Base-by-base conservation (phyloP, 2,329 filamentous ascomycete genomes). In the Aschersonia sp. region DNA sequence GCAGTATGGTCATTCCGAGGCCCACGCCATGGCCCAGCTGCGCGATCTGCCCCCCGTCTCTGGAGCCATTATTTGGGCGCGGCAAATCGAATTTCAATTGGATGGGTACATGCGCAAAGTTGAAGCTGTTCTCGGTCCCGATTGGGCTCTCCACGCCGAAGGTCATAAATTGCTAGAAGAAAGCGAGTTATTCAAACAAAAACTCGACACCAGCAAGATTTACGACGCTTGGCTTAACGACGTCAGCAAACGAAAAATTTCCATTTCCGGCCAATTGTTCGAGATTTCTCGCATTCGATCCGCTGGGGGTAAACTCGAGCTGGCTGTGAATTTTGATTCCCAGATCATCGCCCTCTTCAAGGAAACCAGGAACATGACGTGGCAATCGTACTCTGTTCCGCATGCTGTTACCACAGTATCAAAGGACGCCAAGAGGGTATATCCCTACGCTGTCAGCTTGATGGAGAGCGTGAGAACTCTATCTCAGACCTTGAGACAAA, bases 391-490 rank as follows among this genome's bases (percentile, higher is more conserved):
- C 63, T 84, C 87, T 49, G 87, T 98, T 30, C 94, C 94, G 6
- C 92, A 98, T 64, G 82, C 86, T 10, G 88, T 98, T 59, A 94
- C 84, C 65, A 97, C 88, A 53, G 88, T 95, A 47, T 94, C 94
- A 1, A 98, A 97, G 65, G 92, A 98, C 62, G 94, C 92, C n/a
- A 95, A 96, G 67, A 80, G 92, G 47, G 92, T 98, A 4, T 99
- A 99, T 58, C 92, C 92, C 0, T 98, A 94, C 59, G 92, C 94
- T 30, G 89, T 98, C 54, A 97, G 89, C 60, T 69, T 99, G 55
- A 98, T 98, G 89, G 92, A 99, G 67, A 97, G 89, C 58, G 88
- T 97, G n/a, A 80, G 89, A 50, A 97, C 89, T 0, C 84, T 94
- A 53, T 78, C 88, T 2, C 91, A 97, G 65, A 96, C 89, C 0